phyloP scores from a whole-genome alignment of 2,329 filamentous ascomycete genomes.

The Penicillium italicum region DNA sequence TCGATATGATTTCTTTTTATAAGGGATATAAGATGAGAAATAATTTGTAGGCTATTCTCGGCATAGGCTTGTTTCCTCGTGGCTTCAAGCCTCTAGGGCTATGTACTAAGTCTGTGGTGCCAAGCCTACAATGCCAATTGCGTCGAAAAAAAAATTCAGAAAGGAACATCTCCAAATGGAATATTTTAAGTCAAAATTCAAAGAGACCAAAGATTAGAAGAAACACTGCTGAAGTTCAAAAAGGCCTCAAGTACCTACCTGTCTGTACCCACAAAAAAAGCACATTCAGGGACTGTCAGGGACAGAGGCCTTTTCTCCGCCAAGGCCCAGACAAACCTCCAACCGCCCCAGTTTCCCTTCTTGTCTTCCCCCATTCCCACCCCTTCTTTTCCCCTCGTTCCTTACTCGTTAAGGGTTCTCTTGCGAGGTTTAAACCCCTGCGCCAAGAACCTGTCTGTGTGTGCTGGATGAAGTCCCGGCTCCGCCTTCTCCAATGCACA shows the following conservation, averaged over 20 bases:
- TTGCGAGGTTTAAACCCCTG: conserved; percentile 17
- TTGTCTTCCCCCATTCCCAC: conserved; percentile 3
- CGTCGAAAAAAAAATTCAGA: conserved; percentile 10
- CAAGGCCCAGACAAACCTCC: conserved; percentile 15
- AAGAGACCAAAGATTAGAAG: background rate
- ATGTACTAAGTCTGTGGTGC: background rate
- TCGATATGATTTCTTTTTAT: background rate
- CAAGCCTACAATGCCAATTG: conserved; percentile 16
- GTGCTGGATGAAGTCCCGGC: conserved; percentile 37
- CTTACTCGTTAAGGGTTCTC: conserved; percentile 15
- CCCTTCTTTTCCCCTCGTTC: conserved; percentile 7
- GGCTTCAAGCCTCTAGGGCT: background rate
- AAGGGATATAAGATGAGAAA: background rate
- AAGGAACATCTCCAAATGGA: background rate
- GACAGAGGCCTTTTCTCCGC: conserved; percentile 11
- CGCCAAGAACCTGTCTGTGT: conserved; percentile 25
- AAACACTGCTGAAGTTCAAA: background rate
- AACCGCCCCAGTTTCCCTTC: conserved; percentile 8
- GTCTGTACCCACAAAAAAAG: conserved; percentile 3
- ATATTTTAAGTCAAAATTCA: background rate
- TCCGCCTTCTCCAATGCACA: conserved; percentile 44
- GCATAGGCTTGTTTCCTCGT: background rate
- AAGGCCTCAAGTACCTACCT: background rate
- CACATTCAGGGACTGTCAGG: background rate
- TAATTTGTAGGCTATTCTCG: background rate